Conservation (phyloP, 2,329 filamentous ascomycete species). For the Akanthomyces lecanii region DNA sequence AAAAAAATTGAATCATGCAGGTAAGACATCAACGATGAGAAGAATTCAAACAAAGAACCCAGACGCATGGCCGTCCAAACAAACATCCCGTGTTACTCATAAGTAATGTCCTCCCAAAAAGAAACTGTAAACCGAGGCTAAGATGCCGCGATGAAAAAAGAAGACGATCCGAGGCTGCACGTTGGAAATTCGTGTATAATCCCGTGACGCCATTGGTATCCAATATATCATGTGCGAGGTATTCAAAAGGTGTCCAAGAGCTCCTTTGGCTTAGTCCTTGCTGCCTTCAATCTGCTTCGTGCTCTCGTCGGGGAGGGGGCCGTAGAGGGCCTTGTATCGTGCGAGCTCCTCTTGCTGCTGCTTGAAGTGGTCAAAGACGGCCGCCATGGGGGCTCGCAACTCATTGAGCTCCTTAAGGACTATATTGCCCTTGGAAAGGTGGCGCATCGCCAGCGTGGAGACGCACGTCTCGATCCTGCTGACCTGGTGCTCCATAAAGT, state of each 20-base stretch:
- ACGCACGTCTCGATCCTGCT: conserved; percentile 91
- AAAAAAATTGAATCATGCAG: not conserved
- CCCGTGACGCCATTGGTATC: not conserved
- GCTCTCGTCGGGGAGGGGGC: conserved; percentile 33
- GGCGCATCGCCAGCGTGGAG: conserved; percentile 72
- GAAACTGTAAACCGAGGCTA: not conserved
- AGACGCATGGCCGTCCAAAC: not conserved
- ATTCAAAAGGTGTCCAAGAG: not conserved
- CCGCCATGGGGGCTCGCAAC: conserved; percentile 72
- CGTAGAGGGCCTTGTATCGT: conserved; percentile 53
- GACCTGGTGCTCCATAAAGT: conserved; percentile 92
- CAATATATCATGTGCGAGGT: not conserved
- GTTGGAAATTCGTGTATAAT: not conserved
- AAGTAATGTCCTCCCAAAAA: not conserved
- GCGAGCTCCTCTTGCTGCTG: conserved; percentile 61
- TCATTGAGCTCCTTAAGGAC: conserved; percentile 60
- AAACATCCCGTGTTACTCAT: conserved; percentile 4
- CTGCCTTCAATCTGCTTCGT: conserved; percentile 10
- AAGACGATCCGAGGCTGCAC: not conserved
- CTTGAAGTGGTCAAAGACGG: conserved; percentile 61
- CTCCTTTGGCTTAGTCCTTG: not conserved
- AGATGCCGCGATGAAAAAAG: not conserved
- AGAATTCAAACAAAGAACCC: not conserved
- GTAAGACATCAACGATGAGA: not conserved
- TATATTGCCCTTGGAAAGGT: conserved; percentile 69